Percentiles rank a stretch among this genome's conserved stretches.
Evolutionary conservation across 768 basidiomycete genomes (phyloP).

Genomic region (Tulasnella sp.): DNA sequence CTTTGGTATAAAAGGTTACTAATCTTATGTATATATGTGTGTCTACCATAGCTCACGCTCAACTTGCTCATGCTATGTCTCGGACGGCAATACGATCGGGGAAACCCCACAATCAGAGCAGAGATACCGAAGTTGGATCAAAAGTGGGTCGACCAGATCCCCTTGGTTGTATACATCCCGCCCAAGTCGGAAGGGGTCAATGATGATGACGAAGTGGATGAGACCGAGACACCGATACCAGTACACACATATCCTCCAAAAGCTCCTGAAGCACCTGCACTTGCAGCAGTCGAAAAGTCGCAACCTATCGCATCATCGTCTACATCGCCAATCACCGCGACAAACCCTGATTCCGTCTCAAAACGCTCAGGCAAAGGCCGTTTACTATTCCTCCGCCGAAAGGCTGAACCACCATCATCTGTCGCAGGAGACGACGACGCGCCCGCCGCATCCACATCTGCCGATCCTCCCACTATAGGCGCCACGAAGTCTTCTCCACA

Average conservation of each 20-base stretch:
- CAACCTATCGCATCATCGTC: no score
- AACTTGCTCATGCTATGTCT: slow-evolving; percentile 69
- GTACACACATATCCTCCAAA: slow-evolving; percentile 55
- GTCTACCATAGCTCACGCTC: slow-evolving; percentile 34
- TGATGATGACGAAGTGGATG: slow-evolving; percentile 9
- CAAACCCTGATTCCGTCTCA: not conserved
- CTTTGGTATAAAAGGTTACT: not conserved
- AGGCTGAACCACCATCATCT: slow-evolving; percentile 18
- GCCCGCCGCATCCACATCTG: no score
- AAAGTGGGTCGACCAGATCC: slow-evolving; percentile 63
- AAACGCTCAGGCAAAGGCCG: not conserved
- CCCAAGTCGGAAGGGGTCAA: not conserved
- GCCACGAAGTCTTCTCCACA: no score
- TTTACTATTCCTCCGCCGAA: not conserved
- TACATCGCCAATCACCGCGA: no score
- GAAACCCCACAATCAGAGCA: slow-evolving; percentile 56
- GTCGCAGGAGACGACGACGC: no score
- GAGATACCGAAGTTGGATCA: slow-evolving; percentile 67
- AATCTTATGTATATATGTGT: not conserved
- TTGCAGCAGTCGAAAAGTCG: slow-evolving; percentile 14
- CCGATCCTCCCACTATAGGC: no score
- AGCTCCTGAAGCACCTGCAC: slow-evolving; percentile 16
- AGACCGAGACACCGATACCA: slow-evolving; percentile 36
- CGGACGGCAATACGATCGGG: slow-evolving; percentile 56
- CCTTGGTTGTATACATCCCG: slow-evolving; percentile 67